Evolutionary conservation across 139 green algal species (phyloP), one percentile per base, ranked within the genome.

Genomic region (Picochlorum sp.): DNA sequence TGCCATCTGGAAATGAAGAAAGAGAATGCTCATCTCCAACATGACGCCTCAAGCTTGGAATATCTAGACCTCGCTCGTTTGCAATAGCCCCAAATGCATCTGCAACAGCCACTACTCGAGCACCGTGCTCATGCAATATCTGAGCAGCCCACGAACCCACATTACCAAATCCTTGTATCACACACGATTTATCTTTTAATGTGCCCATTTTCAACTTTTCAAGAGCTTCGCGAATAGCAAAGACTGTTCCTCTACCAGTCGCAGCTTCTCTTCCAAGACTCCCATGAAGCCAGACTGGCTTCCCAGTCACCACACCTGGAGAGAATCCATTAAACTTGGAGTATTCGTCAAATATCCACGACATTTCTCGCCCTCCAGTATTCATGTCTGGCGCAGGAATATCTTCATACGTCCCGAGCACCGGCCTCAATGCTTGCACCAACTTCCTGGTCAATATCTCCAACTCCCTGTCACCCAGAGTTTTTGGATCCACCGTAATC

Each of bases 111-210:
- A 90, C 64, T 20, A 96, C 78, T 37, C 76, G 77, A 49, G 72
- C 87, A 14, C 87, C 88, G 14, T 77, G 57, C 44, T 94, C 78
- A 18, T 76, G 32, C 24, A 94, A 66, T 49, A 89, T 71, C 56
- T 91, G 58, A 10, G 74, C 74, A 1, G 74, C 71, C 70, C 74
- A 84, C 5, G 63, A 57, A 2, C 74, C 70, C 50, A 96, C 87
- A 60, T 95, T 96, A 63, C 89, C 89, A 81, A 94, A 96, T 30
- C 89, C 89, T 81, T 92, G 86, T 55, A 95, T 89, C 8, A 86
- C 84, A 59, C 90, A 89, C 5, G 50, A 80, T 44, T 87, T 84
- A 50, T 82, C 79, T 3, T 40, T 30, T 10, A 93, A 69, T 8
- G 65, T 59, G 22, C 67, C 67, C 61, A 66, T 26, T 10, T 37